Evolutionary conservation across 495 filamentous ascomycete genomes (phyloP), one percentile per base, ranked within the genome.

Genomic region (Bombardia bombarda): DNA sequence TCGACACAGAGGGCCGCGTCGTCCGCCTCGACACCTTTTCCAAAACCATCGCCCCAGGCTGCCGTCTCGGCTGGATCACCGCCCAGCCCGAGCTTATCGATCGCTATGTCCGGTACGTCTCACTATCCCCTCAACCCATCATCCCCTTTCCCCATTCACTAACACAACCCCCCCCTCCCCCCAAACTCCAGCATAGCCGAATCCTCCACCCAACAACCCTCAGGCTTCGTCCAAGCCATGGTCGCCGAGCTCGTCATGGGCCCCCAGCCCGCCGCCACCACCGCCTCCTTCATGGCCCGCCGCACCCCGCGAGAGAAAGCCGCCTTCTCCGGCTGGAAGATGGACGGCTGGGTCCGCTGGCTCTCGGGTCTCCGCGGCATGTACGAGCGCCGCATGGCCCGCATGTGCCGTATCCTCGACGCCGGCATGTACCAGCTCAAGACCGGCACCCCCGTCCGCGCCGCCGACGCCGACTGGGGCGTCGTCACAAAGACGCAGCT

Each of bases 331-430:
- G 79, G 80, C 28, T 95, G 90, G 90, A 73, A 85, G 51, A 80
- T 83, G 60, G 77, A 82, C 46, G 90, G 90, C 46, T 95, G 85
- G 85, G 79, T 95, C 2, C 75, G 80, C 42, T 97, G 90, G 90
- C 76, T 95, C 19, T 82, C 80, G 32, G 86, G 87, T 1, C 67
- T 97, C 2, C 76, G 89, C 22, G 83, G 78, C 19, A 68, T 76
- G 34, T 97, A 97, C 67, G 86, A 94, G 60, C 67, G 76, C 32
- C 80, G 89, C 32, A 92, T 93, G 85, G 69, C 74, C 42, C 57
- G 59, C 35, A 94, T 94, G 86, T 83, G 79, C 63, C 56, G 49
- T 4, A 66, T 77, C 43, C 70, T 95, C 18, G 80, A 89, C 43
- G 73, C 76, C 10, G 78, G 79, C 40, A 71, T 79, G 20, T 73